Percentiles rank a stretch among this genome's conserved stretches.
Conservation (phyloP, 2,329 filamentous ascomycete genomes). For the Xenoacremonium recifei region DNA sequence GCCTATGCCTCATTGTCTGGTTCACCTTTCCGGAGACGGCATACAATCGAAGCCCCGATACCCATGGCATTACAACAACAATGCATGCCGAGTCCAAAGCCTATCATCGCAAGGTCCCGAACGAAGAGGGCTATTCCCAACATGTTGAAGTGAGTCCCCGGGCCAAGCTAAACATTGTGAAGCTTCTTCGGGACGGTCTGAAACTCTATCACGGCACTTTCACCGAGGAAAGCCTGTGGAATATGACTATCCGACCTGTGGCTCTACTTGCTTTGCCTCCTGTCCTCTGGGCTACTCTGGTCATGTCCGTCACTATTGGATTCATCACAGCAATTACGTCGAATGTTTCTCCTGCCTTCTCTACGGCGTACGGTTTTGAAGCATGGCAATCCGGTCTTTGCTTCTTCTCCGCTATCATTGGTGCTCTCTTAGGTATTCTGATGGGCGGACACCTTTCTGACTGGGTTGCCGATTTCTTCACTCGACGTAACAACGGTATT, state of each 20-base stretch:
- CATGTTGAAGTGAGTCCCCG: too few species aligned
- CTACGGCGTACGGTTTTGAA: constrained; percentile 40
- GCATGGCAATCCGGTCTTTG: constrained; percentile 46
- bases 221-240: too few species aligned
- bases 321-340: constrained; percentile 52
- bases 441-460: constrained; percentile 35
- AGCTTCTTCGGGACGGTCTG: too few species aligned
- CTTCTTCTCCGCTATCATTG: constrained; percentile 45
- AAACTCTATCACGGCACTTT: too few species aligned
- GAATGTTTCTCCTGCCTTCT: constrained; percentile 41
- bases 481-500: constrained; percentile 33
- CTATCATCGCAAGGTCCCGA: too few species aligned
- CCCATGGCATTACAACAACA: too few species aligned
- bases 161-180: too few species aligned
- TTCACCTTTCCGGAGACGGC: constrained; percentile 54
- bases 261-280: constrained; percentile 46
- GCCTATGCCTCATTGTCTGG: constrained; percentile 42
- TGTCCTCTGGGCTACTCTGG: constrained; percentile 50
- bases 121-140: too few species aligned
- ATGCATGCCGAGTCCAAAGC: too few species aligned
- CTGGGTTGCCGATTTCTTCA: constrained; percentile 32
- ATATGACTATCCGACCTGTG: constrained; percentile 44
- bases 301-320: constrained; percentile 51
- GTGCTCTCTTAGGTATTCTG: constrained; percentile 34
- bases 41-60: too few species aligned